Conservation (phyloP, 148 eudicot species). For the Dysphania ambrosioides region DNA sequence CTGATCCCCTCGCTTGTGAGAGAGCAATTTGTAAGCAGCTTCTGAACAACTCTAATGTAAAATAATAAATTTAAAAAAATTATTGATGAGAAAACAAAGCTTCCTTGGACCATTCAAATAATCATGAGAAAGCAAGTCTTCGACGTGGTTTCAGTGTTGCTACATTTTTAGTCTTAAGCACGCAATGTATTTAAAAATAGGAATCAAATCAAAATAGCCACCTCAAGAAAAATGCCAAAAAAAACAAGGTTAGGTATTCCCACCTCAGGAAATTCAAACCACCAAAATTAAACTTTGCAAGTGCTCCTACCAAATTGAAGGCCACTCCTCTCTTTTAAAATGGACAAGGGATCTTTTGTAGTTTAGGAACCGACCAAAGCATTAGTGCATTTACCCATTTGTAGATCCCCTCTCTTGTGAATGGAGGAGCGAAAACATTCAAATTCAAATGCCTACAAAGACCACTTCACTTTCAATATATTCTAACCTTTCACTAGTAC, state of each 20-base stretch:
- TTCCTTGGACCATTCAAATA: not conserved
- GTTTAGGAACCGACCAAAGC: not conserved
- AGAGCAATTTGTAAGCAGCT: too few relatives aligned
- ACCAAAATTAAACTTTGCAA: not conserved
- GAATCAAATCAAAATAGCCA: too few relatives aligned
- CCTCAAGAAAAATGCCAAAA: not conserved
- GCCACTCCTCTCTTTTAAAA: not conserved
- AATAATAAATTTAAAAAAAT: too few relatives aligned
- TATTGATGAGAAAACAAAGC: not conserved
- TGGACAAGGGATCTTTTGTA: not conserved
- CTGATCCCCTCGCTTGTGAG: too few relatives aligned
- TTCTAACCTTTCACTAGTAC: not conserved
- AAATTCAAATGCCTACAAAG: constrained; percentile 3
- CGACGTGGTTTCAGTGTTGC: too few relatives aligned
- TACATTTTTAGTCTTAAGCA: too few relatives aligned
- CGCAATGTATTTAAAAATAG: too few relatives aligned
- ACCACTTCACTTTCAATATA: constrained; percentile 3
- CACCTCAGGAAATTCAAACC: not conserved
- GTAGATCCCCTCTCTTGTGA: too few relatives aligned
- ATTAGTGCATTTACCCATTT: too few relatives aligned
- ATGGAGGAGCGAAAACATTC: not conserved
- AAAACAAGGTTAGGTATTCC: too few relatives aligned
- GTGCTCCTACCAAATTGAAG: not conserved
- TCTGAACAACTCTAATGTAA: too few relatives aligned
- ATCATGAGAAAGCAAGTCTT: too few relatives aligned